Evolutionary conservation across 345 rosid species (phyloP).

Genomic region (Hirschfeldia incana): DNA sequence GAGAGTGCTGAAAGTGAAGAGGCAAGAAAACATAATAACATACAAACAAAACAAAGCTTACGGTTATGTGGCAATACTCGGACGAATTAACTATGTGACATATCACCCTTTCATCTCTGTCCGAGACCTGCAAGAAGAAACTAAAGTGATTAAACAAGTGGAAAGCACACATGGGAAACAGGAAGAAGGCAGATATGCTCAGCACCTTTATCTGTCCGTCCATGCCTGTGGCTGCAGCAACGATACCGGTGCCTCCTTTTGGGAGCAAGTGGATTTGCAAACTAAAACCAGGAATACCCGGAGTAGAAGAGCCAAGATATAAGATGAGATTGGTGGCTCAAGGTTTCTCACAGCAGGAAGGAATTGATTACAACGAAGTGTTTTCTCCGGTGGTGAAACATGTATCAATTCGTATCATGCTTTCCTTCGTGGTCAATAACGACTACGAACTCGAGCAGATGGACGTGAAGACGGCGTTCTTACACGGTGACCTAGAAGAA

Average conservation of each 20-base stretch:
- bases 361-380: no score
- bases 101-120: slow-evolving; percentile 89
- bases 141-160: not conserved
- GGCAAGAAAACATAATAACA: slow-evolving; percentile 23
- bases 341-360: no score
- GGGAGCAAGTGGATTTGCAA: no score
- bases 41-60: slow-evolving; percentile 40
- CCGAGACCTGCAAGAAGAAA: slow-evolving; percentile 66
- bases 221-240: slow-evolving; percentile 98
- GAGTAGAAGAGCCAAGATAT: no score
- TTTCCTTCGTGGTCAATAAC: no score
- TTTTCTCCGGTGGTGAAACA: no score
- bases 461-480: no score
- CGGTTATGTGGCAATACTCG: slow-evolving; percentile 94
- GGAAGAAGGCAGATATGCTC: slow-evolving; percentile 6
- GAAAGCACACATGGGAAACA: slow-evolving; percentile 20
- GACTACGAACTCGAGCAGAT: no score
- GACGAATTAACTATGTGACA: slow-evolving; percentile 96
- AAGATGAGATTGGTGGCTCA: no score
- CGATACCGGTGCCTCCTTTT: slow-evolving; percentile 91
- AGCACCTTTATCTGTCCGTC: slow-evolving; percentile 94
- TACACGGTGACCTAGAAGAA: no score
- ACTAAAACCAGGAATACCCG: no score
- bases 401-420: no score
- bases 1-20: slow-evolving; percentile 6